Evolutionary conservation across 768 basidiomycete species (phyloP), one percentile per base, ranked within the genome.

Genomic region (Kwoniella dendrophila): DNA sequence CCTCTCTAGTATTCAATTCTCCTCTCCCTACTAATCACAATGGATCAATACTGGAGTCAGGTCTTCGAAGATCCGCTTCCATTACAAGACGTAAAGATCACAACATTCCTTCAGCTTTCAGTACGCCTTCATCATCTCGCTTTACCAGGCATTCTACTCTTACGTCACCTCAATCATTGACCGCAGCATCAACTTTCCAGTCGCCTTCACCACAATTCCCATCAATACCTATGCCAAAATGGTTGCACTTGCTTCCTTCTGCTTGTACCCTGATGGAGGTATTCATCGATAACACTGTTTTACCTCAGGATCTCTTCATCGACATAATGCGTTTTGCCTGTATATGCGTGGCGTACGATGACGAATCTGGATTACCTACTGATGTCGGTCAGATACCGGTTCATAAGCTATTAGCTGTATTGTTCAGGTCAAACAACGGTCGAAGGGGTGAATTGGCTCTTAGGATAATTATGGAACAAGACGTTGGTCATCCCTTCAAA

Each of bases 401-500:
- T 4, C 54, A 55, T 18, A 58, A 70, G 26, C 34, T 70, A 14
- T 41, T 72, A 6, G 59, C 53, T 10, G 26, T 63, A 11, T 62
- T 75, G 44, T 62, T 70, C 11, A 59, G 64, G 16, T 55, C 62
- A 12, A 67, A 67, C 22, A 62, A 60, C 16, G 71, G 74, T n/a
- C 32, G 71, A 18, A 41, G 66, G 40, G 68, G 67, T 5, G 71
- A 75, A 55, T 51, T 62, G 14, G 67, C 67, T 12, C 29, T 75
- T 1, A 48, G 67, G 20, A 41, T 56, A 7, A 68, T 73, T 3
- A 59, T 75, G 38, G 74, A 73, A 32, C 61, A 70, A 22, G 54
- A 59, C 24, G 34, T 36, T 2, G 29, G 34, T 11, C 30, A 26
- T 11, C 38, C 30, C 20, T 49, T 61, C 27, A 49, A 38, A 22